Evolutionary conservation across 202 grass and related monocot genomes (phyloP).

Genomic region (Zizania palustris): DNA sequence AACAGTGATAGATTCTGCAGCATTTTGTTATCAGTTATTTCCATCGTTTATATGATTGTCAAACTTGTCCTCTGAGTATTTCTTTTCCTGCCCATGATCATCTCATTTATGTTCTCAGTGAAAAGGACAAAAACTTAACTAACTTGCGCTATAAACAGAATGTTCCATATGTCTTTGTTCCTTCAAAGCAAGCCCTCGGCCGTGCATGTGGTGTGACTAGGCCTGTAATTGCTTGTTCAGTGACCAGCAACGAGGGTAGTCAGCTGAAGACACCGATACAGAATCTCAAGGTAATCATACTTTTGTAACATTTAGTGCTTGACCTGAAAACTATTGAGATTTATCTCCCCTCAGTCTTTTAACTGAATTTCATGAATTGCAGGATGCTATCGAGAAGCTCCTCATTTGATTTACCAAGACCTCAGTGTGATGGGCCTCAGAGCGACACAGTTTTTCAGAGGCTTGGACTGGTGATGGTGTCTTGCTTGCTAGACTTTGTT

Average conservation of each 20-base stretch:
- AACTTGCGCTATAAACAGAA: conserved; percentile 50
- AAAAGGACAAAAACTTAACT: not conserved
- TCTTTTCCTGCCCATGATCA: not conserved
- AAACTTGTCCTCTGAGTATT: conserved; percentile 1
- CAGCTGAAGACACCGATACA: conserved; percentile 77
- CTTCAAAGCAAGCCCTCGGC: conserved; percentile 86
- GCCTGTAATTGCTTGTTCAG: conserved; percentile 88
- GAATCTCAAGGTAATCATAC: conserved; percentile 70
- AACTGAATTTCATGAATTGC: conserved; percentile 23
- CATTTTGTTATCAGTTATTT: not conserved
- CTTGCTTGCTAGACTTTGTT: conserved; percentile 49
- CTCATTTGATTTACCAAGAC: conserved; percentile 61
- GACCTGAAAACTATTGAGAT: not conserved
- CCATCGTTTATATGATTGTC: not conserved
- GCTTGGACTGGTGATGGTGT: conserved; percentile 75
- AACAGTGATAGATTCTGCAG: not conserved
- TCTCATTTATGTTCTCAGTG: not conserved
- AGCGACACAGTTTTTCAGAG: conserved; percentile 55
- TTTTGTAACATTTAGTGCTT: conserved; percentile 1
- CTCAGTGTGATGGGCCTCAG: conserved; percentile 69
- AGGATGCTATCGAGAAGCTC: conserved; percentile 75
- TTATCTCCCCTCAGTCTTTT: not conserved
- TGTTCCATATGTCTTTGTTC: conserved; percentile 93
- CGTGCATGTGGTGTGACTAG: conserved; percentile 91
- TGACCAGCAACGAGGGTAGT: conserved; percentile 84